Evolutionary conservation across 768 basidiomycete species (phyloP).

Genomic region (Russula sp.): DNA sequence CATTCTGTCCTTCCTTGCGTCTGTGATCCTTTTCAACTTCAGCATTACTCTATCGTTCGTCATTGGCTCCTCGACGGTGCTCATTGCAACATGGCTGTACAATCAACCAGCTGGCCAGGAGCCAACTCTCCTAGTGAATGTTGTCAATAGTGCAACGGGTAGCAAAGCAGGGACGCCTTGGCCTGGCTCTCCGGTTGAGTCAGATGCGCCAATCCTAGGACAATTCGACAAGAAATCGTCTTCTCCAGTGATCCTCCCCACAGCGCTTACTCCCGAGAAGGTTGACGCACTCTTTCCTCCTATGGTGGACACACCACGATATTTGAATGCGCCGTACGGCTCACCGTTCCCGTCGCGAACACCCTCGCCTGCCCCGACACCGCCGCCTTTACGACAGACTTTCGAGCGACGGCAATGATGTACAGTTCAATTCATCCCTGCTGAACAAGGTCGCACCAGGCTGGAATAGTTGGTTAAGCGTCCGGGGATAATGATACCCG

Average conservation of each 20-base stretch:
- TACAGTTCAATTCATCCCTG: background rate
- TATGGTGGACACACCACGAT: conserved; percentile 45
- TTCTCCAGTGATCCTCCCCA: conserved; percentile 52
- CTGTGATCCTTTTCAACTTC: conserved; percentile 88
- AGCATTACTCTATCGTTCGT: conserved; percentile 83
- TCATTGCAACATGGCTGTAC: conserved; percentile 92
- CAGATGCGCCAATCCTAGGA: conserved; percentile 58
- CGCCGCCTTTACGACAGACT: conserved; percentile 27
- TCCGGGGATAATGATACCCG: conserved; percentile 26
- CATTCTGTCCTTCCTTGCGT: conserved; percentile 91
- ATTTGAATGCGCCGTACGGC: conserved; percentile 50
- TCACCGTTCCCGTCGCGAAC: conserved; percentile 51
- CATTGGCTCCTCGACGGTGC: conserved; percentile 80
- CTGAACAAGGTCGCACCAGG: conserved; percentile 4
- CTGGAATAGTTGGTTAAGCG: conserved; percentile 3
- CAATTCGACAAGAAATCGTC: conserved; percentile 52
- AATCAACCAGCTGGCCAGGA: conserved; percentile 63
- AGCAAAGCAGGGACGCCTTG: conserved; percentile 39
- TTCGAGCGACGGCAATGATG: conserved; percentile 21
- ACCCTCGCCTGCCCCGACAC: conserved; percentile 42
- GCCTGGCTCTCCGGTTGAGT: conserved; percentile 46
- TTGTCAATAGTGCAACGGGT: conserved; percentile 35
- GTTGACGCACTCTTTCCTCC: conserved; percentile 41
- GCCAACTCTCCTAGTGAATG: conserved; percentile 36
- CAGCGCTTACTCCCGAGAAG: conserved; percentile 32